Base-by-base conservation (phyloP, 305 asterid genomes). In the Stenogyne calaminthoides region DNA sequence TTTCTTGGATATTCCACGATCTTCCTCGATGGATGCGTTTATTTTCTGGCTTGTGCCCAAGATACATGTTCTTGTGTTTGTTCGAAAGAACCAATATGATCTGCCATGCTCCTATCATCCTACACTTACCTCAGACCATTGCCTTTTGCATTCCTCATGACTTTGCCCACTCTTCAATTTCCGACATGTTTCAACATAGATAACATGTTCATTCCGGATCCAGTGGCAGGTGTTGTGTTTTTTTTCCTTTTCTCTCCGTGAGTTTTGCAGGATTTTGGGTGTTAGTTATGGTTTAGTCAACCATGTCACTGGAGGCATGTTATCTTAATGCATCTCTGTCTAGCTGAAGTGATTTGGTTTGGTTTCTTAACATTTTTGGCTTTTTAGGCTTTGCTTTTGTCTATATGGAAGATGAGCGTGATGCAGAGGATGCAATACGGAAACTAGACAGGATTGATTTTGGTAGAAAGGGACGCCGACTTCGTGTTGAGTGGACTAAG, bases 71-170 rank as follows among this genome's bases (percentile, higher is more conserved):
- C 88, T 80, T 89, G 78, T 88, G 86, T 88, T 84, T 89, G 87
- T 91, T 83, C 85, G 79, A 84, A 88, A 84, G 96, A 85, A 89
- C 88, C 93, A 93, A 84, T 86, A 83, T 84, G 98, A 87, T 88
- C 96, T 86, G 94, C 94, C 83, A 88, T 86, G 95, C 87, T 86
- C 86, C 88, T 70, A 80, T 90, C 86, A 89, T 82, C 84, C 81
- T 77, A 84, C 96, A 85, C 86, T 84, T 85, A 73, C 87, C 92
- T 85, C 84, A 88, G 94, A 86, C 90, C 91, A 88, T 89, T 87
- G 96, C 92, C 94, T 84, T 87, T 91, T 87, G 90, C 91, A 87
- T 93, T 88, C 91, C 88, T 89, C 96, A 91, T 93, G 94, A 87
- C 83, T 88, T 88, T 93, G 98, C 90, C 76, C 93, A 81, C 89